A percentile compares a stretch with the other conserved stretches of the same genome.
These are phyloP conservation scores for Camellia oleifera DNA, from an alignment of 179 eudicot species.

Conservation along the genomic window DNA sequence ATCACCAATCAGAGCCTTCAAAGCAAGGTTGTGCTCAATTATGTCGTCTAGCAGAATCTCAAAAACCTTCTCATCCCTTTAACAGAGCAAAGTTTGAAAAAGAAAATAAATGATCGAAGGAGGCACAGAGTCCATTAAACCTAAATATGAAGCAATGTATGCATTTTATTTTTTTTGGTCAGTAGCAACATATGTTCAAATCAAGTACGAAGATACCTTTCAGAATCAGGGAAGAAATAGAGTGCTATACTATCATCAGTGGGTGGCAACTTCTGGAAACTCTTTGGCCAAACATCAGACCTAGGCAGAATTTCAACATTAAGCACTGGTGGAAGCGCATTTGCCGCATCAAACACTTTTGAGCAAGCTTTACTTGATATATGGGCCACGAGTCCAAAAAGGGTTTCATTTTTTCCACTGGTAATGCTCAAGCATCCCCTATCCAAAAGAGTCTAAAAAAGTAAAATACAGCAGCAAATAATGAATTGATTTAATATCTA, in stretches of 20 bases:
- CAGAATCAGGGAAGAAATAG: conserved; percentile 35
- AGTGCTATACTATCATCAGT: conserved; percentile 32
- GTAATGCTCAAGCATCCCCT: conserved; percentile 34
- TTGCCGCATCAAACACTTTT: conserved; percentile 31
- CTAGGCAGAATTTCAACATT: conserved; percentile 22
- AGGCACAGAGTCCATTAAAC: neutral
- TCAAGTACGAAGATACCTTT: conserved; percentile 19
- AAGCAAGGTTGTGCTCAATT: conserved; percentile 21
- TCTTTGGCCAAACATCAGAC: conserved; percentile 32
- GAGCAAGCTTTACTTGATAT: conserved; percentile 37
- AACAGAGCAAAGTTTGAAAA: neutral
- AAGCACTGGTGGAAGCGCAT: conserved; percentile 26
- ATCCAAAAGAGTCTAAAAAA: conserved; percentile 1
- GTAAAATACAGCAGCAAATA: conserved; percentile 1
- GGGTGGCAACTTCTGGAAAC: conserved; percentile 28
- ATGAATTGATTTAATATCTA: neutral
- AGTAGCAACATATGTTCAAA: neutral
- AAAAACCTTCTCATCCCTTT: conserved; percentile 35
- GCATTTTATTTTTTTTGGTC: too few species aligned
- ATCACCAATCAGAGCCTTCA: conserved; percentile 25
- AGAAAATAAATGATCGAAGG: neutral
- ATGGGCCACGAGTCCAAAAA: conserved; percentile 35
- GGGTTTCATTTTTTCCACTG: conserved; percentile 11
- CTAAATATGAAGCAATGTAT: too few species aligned
- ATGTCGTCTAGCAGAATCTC: conserved; percentile 25